phyloP scores from a whole-genome alignment of 306 rosid genomes.

The Prinsepia uniflora region DNA sequence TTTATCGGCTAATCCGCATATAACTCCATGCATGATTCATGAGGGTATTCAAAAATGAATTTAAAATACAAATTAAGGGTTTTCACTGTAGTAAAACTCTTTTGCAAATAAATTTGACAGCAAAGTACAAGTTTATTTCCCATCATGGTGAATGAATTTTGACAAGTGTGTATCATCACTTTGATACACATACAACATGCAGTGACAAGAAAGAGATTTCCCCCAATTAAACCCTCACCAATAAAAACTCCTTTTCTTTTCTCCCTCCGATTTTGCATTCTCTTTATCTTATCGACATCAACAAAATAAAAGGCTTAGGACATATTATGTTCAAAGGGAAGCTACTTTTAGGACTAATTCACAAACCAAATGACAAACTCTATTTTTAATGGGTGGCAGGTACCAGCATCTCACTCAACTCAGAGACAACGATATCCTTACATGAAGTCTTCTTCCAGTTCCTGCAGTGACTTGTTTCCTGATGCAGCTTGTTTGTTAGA shows the following conservation, averaged over 20 bases:
- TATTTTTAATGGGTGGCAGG: neutral
- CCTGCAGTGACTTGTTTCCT: slow-evolving; percentile 82
- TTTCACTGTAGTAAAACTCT: neutral
- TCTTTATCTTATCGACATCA: slow-evolving; percentile 8
- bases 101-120: slow-evolving; percentile 20
- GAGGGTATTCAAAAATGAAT: neutral
- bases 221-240: neutral
- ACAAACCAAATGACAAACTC: slow-evolving; percentile 22
- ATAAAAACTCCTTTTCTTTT: neutral
- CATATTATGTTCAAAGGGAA: neutral
- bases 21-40: neutral
- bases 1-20: neutral
- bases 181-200: slow-evolving; percentile 25
- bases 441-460: slow-evolving; percentile 96
- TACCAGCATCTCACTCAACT: neutral
- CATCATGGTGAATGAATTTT: slow-evolving; percentile 21
- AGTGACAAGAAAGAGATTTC: slow-evolving; percentile 5
- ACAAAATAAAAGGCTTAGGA: slow-evolving; percentile 1
- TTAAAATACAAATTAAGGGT: neutral
- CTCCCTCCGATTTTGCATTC: slow-evolving; percentile 1
- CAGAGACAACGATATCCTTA: slow-evolving; percentile 25
- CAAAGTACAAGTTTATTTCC: slow-evolving; percentile 23
- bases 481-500: slow-evolving; percentile 82
- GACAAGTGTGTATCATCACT: slow-evolving; percentile 16
- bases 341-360: slow-evolving; percentile 13